Evolutionary conservation across 1,284 basidiomycete genomes (phyloP).

Genomic region (Cutaneotrichosporon cutaneum): DNA sequence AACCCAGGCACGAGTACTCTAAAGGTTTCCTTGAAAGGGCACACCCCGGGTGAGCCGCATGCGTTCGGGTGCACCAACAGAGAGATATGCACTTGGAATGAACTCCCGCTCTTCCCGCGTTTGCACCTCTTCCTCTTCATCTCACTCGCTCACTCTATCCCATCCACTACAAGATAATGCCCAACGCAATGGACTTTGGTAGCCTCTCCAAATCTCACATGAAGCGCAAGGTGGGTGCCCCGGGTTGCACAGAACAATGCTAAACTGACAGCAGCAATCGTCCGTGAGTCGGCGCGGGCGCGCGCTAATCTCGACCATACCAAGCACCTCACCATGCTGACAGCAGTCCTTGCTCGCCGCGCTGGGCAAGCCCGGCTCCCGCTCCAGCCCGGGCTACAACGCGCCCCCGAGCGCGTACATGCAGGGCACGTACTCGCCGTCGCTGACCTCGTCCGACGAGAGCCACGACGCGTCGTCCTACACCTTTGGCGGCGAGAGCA

Average conservation of each 20-base stretch:
- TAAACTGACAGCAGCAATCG: conserved; percentile 19
- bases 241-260: neutral
- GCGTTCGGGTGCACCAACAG: no score
- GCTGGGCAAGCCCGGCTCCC: conserved; percentile 28
- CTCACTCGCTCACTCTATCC: neutral
- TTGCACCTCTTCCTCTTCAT: neutral
- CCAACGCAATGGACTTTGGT: conserved; percentile 28
- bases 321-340: no score
- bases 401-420: conserved; percentile 21
- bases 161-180: neutral
- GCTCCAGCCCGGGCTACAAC: conserved; percentile 15
- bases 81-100: no score
- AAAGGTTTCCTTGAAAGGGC: no score
- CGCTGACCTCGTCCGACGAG: conserved; percentile 24
- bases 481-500: neutral
- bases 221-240: conserved; percentile 38
- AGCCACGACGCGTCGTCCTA: conserved; percentile 18
- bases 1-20: no score
- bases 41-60: no score
- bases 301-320: no score
- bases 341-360: conserved; percentile 34
- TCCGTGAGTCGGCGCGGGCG: conserved; percentile 12
- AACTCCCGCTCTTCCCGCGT: neutral
- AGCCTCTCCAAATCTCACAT: conserved; percentile 31
- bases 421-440: conserved; percentile 18